Percentiles rank a stretch among this genome's conserved stretches.
Conservation (phyloP, 352 stramenopile species). For the Aphanomyces astaci region DNA sequence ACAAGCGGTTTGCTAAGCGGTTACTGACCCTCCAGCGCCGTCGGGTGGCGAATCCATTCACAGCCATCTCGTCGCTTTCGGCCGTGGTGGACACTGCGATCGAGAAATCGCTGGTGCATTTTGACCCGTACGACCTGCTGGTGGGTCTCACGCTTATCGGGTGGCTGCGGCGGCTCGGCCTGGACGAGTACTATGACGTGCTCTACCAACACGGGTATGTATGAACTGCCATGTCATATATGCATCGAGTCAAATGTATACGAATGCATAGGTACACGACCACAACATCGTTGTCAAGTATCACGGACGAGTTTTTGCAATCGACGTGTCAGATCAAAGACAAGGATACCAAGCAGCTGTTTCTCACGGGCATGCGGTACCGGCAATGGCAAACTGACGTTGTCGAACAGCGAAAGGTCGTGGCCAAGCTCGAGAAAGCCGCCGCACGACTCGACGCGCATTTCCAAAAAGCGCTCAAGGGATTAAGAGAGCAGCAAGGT, state of each 20-base stretch:
- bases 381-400: conserved; percentile 5
- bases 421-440: not conserved
- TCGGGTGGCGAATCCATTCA: conserved; percentile 48
- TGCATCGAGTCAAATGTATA: not conserved
- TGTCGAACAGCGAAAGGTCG: not conserved
- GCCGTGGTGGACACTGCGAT: conserved; percentile 35
- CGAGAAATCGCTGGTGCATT: conserved; percentile 28
- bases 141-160: conserved; percentile 37
- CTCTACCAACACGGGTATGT: not conserved
- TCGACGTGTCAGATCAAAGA: not conserved
- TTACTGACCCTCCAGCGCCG: conserved; percentile 45
- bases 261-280: not conserved
- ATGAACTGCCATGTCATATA: too few species aligned
- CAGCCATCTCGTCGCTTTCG: conserved; percentile 23
- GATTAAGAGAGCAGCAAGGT: not conserved
- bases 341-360: conserved; percentile 3
- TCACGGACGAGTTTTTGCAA: conserved; percentile 8
- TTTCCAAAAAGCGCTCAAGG: not conserved
- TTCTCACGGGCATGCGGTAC: conserved; percentile 5
- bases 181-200: conserved; percentile 37
- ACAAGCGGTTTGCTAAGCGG: conserved; percentile 38
- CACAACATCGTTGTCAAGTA: not conserved
- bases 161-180: conserved; percentile 54
- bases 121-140: conserved; percentile 54
- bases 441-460: not conserved